Evolutionary conservation across 345 rosid species (phyloP), one percentile per base, ranked within the genome.

Genomic region (Anacardium occidentale): DNA sequence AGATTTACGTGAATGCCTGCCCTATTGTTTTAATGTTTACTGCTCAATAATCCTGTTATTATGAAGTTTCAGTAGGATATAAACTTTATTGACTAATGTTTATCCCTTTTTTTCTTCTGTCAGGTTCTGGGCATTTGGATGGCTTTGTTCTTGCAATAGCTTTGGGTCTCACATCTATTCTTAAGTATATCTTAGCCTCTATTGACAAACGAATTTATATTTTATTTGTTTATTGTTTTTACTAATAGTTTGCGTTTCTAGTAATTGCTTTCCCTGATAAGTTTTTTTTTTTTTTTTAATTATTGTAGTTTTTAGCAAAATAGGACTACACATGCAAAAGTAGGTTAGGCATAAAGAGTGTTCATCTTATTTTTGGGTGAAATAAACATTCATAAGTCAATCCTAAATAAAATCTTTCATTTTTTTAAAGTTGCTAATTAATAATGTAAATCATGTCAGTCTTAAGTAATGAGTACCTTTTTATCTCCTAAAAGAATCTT

Each of bases 141-240:
- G 97, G 97, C 67, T 88, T 80, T 76, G 53, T 84, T 59, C 85
- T 94, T 57, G 98, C 97, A 63, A 61, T 87, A 71, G 81, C 87
- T 40, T 82, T 94, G 74, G 94, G 97, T 79, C 81, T 88, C 64
- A 75, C 81, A 71, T 90, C 98, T 64, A 72, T 88, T 57, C 40
- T 89, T 56, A 94, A 94, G 97, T 94, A 89, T 86, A 52, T 76
- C 34, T 75, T 68, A 22, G 4, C 42, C 48, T 66, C 54, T 56
- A 10, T 20, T 48, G 18, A 60, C 44, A 74, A 29, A 47, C 55
- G 4, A 40, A 62, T 53, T 54, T 45, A 34, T 22, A 4, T 71
- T 55, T 25, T 37, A 13, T 53, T 70, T 29, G 13, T 45, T 48
- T 51, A 20, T 15, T 51, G 24, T 37, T 44, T 57, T 44, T 58